phyloP scores from a whole-genome alignment of 1,284 basidiomycete genomes.

The Malassezia cuniculi region DNA sequence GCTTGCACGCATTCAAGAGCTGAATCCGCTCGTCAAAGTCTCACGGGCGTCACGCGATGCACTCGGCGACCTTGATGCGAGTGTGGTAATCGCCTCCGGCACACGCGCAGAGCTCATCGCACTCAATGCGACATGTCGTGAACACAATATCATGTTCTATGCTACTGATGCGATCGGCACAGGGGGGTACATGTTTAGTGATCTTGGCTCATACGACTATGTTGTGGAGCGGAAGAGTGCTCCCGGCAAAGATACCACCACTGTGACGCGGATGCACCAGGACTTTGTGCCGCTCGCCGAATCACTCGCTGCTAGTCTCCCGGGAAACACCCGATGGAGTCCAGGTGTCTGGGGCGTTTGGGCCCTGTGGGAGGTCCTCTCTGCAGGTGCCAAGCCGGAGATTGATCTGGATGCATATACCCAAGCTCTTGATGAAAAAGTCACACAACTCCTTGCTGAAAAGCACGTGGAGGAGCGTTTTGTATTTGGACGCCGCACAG shows the following conservation, averaged over 20 bases:
- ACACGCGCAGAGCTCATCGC: slow-evolving; percentile 51
- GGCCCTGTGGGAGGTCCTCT: slow-evolving; percentile 26
- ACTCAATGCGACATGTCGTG: slow-evolving; percentile 63
- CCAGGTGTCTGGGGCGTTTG: slow-evolving; percentile 56
- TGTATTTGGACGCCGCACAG: slow-evolving; percentile 8
- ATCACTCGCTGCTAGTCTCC: slow-evolving; percentile 45
- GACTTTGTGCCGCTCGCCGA: slow-evolving; percentile 56
- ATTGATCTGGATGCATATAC: slow-evolving; percentile 2
- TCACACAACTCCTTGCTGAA: slow-evolving; percentile 9
- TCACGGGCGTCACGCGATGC: slow-evolving; percentile 46
- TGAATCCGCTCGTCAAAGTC: slow-evolving; percentile 82
- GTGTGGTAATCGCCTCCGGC: slow-evolving; percentile 15
- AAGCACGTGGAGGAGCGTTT: slow-evolving; percentile 12
- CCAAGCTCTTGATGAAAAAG: slow-evolving; percentile 4
- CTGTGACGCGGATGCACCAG: slow-evolving; percentile 56
- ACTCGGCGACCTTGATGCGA: slow-evolving; percentile 13
- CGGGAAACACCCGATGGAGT: slow-evolving; percentile 10
- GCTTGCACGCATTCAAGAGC: slow-evolving; percentile 58
- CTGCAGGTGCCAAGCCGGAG: not conserved
- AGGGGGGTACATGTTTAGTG: slow-evolving; percentile 83
- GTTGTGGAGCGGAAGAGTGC: slow-evolving; percentile 58
- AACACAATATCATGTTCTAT: slow-evolving; percentile 53
- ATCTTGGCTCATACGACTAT: slow-evolving; percentile 72
- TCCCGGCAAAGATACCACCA: slow-evolving; percentile 28
- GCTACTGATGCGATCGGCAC: slow-evolving; percentile 79